phyloP scores from a whole-genome alignment of 2,329 filamentous ascomycete species.

The Trichoderma hamatum region DNA sequence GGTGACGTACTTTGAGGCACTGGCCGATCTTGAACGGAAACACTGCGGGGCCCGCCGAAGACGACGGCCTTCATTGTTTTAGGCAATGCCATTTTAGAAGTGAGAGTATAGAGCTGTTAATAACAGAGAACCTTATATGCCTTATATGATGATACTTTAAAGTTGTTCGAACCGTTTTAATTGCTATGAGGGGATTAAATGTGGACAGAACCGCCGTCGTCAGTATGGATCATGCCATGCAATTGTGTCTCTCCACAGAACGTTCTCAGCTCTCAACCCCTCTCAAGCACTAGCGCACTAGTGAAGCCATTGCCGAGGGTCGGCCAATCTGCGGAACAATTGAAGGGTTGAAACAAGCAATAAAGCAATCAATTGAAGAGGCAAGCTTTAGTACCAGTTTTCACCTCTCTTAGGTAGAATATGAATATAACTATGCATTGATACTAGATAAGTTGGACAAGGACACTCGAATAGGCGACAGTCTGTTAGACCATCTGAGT shows the following conservation, averaged over 20 bases:
- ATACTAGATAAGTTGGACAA: background rate
- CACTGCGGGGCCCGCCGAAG: constrained; percentile 76
- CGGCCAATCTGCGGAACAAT: background rate
- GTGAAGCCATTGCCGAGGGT: constrained; percentile 2
- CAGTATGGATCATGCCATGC: background rate
- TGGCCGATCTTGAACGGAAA: constrained; percentile 78
- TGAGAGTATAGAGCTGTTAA: background rate
- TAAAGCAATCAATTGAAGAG: background rate
- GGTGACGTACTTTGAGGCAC: constrained; percentile 63
- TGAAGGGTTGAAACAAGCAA: background rate
- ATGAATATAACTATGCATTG: background rate
- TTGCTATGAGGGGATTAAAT: background rate
- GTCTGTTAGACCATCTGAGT: background rate
- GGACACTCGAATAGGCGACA: background rate
- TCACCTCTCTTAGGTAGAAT: background rate
- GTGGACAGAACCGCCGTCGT: constrained; percentile 1
- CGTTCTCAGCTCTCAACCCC: constrained; percentile 9
- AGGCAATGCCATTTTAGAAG: constrained; percentile 39
- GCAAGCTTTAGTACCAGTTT: background rate
- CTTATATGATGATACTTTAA: background rate
- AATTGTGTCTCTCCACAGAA: constrained; percentile 10
- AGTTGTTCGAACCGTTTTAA: background rate
- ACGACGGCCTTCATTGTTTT: constrained; percentile 84
- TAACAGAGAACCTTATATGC: too few relatives aligned
- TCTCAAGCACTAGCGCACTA: background rate